Evolutionary conservation across 2,329 filamentous ascomycete species (phyloP).

Genomic region (Esteya vermicola): DNA sequence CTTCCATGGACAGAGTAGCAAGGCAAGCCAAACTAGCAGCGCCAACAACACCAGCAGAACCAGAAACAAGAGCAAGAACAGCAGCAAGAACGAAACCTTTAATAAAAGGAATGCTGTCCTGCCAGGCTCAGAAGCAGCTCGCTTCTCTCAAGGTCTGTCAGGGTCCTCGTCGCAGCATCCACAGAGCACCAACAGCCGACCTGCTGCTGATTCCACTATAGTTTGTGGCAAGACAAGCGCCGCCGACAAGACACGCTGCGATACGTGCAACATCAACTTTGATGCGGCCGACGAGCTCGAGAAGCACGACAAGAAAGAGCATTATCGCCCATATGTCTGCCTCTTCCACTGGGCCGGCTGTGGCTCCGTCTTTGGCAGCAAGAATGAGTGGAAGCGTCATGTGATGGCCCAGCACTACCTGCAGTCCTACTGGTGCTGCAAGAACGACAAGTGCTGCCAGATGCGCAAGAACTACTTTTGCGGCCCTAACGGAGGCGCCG

Average conservation of each 20-base stretch:
- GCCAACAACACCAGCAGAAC: conserved; percentile 21
- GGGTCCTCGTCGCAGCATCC: too few species aligned
- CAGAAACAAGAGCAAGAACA: conserved; percentile 13
- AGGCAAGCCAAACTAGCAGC: conserved; percentile 1
- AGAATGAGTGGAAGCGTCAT: conserved; percentile 96
- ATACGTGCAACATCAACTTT: background rate
- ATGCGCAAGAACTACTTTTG: conserved; percentile 5
- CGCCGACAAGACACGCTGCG: background rate
- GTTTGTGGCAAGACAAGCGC: too few species aligned
- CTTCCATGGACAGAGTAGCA: too few species aligned
- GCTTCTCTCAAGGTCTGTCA: too few species aligned
- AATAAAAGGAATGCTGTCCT: too few species aligned
- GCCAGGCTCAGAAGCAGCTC: too few species aligned
- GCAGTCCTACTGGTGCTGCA: conserved; percentile 62
- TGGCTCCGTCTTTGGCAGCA: conserved; percentile 54
- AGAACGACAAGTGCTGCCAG: conserved; percentile 40
- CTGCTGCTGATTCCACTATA: background rate
- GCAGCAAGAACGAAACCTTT: too few species aligned
- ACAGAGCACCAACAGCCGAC: too few species aligned
- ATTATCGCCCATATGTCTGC: conserved; percentile 55
- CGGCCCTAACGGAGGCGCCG: background rate
- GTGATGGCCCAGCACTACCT: conserved; percentile 67
- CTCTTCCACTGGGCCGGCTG: conserved; percentile 70
- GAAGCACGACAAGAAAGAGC: conserved; percentile 33
- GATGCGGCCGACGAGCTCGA: conserved; percentile 17